Evolutionary conservation across 345 rosid genomes (phyloP).

Genomic region (Camelina hispida): DNA sequence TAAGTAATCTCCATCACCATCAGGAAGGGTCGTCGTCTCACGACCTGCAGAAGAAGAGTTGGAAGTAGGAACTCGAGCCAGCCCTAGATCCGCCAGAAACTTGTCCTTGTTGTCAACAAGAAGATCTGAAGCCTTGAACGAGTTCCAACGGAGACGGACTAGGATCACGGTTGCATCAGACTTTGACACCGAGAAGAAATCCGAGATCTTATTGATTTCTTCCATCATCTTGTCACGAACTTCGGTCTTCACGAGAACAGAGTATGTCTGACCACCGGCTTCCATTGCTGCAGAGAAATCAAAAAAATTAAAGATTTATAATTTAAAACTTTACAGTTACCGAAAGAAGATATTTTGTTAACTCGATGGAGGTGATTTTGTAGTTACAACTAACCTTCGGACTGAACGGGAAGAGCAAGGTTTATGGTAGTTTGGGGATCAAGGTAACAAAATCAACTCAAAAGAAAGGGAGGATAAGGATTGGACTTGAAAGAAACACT

Average conservation of each 20-base stretch:
- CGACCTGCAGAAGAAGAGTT: not conserved
- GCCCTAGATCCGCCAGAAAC: slow-evolving; percentile 17
- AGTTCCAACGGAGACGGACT: slow-evolving; percentile 30
- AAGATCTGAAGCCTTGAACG: slow-evolving; percentile 17
- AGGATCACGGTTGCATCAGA: slow-evolving; percentile 20
- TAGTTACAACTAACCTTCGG: not conserved
- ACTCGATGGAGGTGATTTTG: not conserved
- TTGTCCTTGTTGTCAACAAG: slow-evolving; percentile 28
- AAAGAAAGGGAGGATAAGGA: not conserved
- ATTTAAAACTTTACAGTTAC: not conserved
- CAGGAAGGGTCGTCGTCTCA: not conserved
- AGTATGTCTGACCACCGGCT: slow-evolving; percentile 3
- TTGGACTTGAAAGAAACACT: not conserved
- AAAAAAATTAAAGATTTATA: not conserved
- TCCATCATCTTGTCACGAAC: slow-evolving; percentile 13
- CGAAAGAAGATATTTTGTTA: not conserved
- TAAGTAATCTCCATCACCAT: not conserved
- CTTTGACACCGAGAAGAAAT: slow-evolving; percentile 19
- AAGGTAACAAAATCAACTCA: not conserved
- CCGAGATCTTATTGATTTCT: slow-evolving; percentile 9
- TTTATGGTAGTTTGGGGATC: slow-evolving; percentile 1
- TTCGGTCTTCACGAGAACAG: not conserved
- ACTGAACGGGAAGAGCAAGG: not conserved
- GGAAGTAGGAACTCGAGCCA: not conserved
- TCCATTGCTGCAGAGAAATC: slow-evolving; percentile 14